Conservation (phyloP, 2,329 filamentous ascomycete genomes). For the Aureobasidium sp. region DNA sequence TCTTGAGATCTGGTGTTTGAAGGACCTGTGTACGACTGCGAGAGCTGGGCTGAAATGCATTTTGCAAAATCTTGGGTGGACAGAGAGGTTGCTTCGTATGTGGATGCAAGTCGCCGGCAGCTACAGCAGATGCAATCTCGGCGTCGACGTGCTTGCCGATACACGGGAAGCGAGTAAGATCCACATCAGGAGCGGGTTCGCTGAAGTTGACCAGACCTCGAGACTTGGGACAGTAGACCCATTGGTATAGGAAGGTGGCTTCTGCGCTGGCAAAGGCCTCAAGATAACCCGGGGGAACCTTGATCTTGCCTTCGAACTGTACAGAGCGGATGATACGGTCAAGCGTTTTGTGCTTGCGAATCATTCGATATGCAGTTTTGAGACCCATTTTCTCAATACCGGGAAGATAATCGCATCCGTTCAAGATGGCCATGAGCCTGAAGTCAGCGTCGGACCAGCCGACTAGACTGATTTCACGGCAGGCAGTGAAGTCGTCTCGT, state of each 20-base stretch:
- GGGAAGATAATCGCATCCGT: slow-evolving; percentile 91
- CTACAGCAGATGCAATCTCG: slow-evolving; percentile 64
- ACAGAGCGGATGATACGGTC: slow-evolving; percentile 76
- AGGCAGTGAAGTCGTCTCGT: slow-evolving; percentile 79
- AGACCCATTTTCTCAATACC: slow-evolving; percentile 79
- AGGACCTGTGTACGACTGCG: slow-evolving; percentile 7
- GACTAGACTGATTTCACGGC: slow-evolving; percentile 77
- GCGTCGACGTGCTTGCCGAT: slow-evolving; percentile 65
- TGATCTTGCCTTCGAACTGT: slow-evolving; percentile 81
- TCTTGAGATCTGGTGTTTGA: slow-evolving; percentile 48
- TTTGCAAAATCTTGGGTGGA: slow-evolving; percentile 26
- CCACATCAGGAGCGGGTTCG: slow-evolving; percentile 54
- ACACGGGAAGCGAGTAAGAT: slow-evolving; percentile 66
- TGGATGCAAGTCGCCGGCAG: slow-evolving; percentile 76
- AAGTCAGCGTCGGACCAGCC: slow-evolving; percentile 93
- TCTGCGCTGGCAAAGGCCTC: slow-evolving; percentile 80
- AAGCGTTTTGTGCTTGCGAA: slow-evolving; percentile 82
- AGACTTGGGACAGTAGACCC: slow-evolving; percentile 77
- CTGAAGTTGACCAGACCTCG: slow-evolving; percentile 70
- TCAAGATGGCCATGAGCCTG: slow-evolving; percentile 89
- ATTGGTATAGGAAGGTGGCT: slow-evolving; percentile 86
- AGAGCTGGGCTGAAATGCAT: background rate
- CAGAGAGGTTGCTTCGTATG: slow-evolving; percentile 68
- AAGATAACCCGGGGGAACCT: slow-evolving; percentile 73
- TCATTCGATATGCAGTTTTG: slow-evolving; percentile 85